Conservation (phyloP, 1,139 yeast genomes). For the Magnusiomyces ingens region DNA sequence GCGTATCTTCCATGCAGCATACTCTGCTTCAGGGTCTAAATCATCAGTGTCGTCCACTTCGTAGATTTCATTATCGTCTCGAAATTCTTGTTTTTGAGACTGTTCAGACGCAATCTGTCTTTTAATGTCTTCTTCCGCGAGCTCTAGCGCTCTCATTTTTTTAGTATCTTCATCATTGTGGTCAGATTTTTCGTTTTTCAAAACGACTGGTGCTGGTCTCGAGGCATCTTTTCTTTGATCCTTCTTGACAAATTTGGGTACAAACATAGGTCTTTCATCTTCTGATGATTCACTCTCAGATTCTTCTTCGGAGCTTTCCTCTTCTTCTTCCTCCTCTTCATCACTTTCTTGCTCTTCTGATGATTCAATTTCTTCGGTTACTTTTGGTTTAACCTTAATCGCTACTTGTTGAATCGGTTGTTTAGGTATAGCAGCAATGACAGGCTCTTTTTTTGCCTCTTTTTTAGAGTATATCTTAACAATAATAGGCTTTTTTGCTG, state of each 20-base stretch:
- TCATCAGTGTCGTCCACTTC: conserved; percentile 52
- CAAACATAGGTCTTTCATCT: conserved; percentile 14
- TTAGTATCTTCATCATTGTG: conserved; percentile 7
- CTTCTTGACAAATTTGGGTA: conserved; percentile 8
- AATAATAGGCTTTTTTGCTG: background rate
- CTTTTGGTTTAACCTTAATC: background rate
- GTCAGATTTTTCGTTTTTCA: background rate
- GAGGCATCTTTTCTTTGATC: background rate
- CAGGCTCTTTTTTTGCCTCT: background rate
- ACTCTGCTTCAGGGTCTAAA: conserved; percentile 44
- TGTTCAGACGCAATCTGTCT: conserved; percentile 20
- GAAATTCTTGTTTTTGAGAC: background rate
- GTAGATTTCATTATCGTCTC: conserved; percentile 26
- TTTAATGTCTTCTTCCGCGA: conserved; percentile 28
- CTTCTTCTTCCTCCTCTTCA: background rate
- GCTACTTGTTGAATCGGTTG: background rate
- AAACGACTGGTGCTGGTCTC: conserved; percentile 1
- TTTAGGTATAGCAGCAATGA: background rate
- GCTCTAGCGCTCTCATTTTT: conserved; percentile 28
- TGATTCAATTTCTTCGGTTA: background rate
- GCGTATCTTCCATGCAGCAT: conserved; percentile 42
- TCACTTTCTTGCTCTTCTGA: conserved; percentile 14
- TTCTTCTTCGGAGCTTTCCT: conserved; percentile 6
- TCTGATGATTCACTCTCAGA: conserved; percentile 7
- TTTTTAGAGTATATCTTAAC: background rate